These are phyloP conservation scores for Cruciata laevipes DNA, from an alignment of 257 asterid species.

Conservation along the genomic window DNA sequence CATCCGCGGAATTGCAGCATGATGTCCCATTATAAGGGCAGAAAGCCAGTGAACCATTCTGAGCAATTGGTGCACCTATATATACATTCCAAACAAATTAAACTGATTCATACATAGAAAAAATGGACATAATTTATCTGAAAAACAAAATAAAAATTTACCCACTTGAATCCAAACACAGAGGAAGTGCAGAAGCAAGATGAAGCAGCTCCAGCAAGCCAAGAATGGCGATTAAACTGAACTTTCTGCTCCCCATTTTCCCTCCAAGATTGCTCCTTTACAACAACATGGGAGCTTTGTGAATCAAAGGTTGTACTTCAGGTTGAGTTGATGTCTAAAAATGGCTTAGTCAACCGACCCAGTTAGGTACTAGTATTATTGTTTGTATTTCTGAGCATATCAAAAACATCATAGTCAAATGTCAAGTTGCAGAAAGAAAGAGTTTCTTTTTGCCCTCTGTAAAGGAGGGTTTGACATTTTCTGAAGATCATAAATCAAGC, in stretches of 20 bases:
- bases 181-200: conserved; percentile 47
- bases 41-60: conserved; percentile 39
- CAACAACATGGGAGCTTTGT: conserved; percentile 4
- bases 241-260: conserved; percentile 31
- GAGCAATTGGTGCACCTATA: conserved; percentile 54
- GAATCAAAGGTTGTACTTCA: not conserved
- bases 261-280: conserved; percentile 9
- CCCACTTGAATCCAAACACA: conserved; percentile 69
- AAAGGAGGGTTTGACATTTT: conserved; percentile 26
- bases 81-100: conserved; percentile 18
- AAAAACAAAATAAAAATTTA: not conserved
- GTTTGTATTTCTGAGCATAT: not conserved
- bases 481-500: conserved; percentile 12
- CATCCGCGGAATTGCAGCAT: conserved; percentile 57
- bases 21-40: conserved; percentile 66
- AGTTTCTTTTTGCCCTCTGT: not conserved
- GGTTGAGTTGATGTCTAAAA: conserved; percentile 1
- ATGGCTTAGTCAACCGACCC: conserved; percentile 3
- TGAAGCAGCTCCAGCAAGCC: conserved; percentile 46
- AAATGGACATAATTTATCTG: not conserved
- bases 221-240: conserved; percentile 28
- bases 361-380: not conserved
- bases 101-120: conserved; percentile 12
- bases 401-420: not conserved
- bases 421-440: conserved; percentile 18